Percentiles rank a stretch among this genome's conserved stretches.
phyloP scores from a whole-genome alignment of 108 stramenopile species.

The Nitzschia palea region DNA sequence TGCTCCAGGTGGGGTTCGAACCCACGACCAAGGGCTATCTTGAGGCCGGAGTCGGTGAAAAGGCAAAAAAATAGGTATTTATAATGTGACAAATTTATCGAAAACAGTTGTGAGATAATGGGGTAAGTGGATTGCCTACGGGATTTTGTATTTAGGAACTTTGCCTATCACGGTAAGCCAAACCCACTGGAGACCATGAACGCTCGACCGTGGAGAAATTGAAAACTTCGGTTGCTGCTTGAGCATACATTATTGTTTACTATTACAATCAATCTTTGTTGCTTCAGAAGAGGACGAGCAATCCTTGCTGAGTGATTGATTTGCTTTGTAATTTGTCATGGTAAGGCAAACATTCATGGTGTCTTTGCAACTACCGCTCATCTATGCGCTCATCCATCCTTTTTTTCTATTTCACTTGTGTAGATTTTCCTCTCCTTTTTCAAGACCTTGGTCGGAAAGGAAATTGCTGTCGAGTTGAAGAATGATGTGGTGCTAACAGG shows the following conservation, averaged over 20 bases:
- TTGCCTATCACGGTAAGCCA: no score
- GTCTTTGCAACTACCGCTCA: neutral
- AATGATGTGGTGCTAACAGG: slow-evolving; percentile 97
- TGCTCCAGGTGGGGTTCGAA: slow-evolving; percentile 86
- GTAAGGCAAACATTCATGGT: neutral
- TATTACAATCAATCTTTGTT: no score
- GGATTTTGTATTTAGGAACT: no score
- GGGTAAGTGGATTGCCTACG: no score
- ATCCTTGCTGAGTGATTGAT: no score
- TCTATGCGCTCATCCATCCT: neutral
- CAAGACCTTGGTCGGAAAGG: slow-evolving; percentile 99
- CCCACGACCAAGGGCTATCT: slow-evolving; percentile 83
- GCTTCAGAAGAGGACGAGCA: no score
- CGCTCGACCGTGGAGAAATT: neutral
- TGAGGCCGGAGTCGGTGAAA: slow-evolving; percentile 20
- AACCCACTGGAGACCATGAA: no score
- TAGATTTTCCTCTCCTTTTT: slow-evolving; percentile 99
- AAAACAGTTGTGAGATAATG: no score
- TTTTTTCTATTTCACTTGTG: neutral
- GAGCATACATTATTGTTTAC: neutral
- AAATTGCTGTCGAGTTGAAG: slow-evolving; percentile 98
- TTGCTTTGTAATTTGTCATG: no score
- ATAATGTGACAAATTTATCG: no score
- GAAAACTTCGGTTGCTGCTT: neutral
- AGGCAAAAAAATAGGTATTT: slow-evolving; percentile 24